phyloP scores from a whole-genome alignment of 1,284 basidiomycete genomes.

The Austroboletus niveus region DNA sequence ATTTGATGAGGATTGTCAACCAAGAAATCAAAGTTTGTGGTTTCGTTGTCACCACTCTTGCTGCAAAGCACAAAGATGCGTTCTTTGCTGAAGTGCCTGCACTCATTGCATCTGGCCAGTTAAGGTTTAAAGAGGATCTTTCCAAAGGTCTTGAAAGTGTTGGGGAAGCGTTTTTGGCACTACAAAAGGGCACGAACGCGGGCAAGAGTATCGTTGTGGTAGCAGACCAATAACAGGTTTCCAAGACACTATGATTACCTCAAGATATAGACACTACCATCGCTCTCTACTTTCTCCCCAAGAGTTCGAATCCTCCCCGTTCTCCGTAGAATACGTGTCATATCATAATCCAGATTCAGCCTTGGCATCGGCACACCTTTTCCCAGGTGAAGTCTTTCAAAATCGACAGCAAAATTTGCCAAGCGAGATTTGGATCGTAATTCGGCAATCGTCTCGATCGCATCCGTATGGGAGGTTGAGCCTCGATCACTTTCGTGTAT shows the following conservation, averaged over 20 bases:
- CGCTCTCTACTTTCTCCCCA: constrained; percentile 10
- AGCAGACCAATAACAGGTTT: constrained; percentile 8
- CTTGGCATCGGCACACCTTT: constrained; percentile 1
- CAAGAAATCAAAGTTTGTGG: constrained; percentile 11
- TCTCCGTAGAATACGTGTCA: constrained; percentile 20
- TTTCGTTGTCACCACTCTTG: constrained; percentile 2
- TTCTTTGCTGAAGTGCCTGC: constrained; percentile 10
- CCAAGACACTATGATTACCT: background rate
- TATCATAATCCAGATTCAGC: constrained; percentile 7
- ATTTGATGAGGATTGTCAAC: background rate
- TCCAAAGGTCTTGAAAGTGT: constrained; percentile 20
- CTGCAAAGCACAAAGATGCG: constrained; percentile 6
- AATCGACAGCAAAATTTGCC: constrained; percentile 18
- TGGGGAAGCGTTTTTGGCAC: background rate
- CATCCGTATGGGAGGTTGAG: background rate
- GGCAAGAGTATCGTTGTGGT: constrained; percentile 13
- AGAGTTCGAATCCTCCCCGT: constrained; percentile 31
- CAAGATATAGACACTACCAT: constrained; percentile 24
- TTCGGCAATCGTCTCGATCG: background rate
- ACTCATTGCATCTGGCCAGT: constrained; percentile 11
- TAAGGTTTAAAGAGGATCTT: constrained; percentile 6
- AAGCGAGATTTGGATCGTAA: constrained; percentile 17
- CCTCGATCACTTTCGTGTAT: background rate
- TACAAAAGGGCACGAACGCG: constrained; percentile 10
- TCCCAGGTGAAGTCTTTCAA: constrained; percentile 10